Evolutionary conservation across 257 asterid genomes (phyloP).

Genomic region (Solanum arcanum): DNA sequence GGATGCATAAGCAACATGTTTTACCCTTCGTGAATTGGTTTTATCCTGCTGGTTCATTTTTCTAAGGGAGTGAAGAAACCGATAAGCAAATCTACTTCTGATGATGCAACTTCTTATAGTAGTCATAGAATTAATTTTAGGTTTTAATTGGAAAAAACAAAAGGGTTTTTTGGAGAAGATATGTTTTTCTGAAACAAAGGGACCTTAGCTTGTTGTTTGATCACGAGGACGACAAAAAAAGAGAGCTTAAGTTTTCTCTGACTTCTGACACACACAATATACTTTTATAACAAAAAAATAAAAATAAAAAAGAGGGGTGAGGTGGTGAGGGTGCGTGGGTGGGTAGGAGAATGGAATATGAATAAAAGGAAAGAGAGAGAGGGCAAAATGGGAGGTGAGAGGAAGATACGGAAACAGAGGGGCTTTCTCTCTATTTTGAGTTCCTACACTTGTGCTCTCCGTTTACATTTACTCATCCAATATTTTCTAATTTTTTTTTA

Average conservation of each 20-base stretch:
- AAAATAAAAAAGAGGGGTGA: not conserved
- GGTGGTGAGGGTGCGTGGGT: not conserved
- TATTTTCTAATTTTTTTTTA: too few species aligned
- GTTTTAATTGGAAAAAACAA: constrained; percentile 23
- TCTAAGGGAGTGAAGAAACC: constrained; percentile 42
- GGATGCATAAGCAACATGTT: constrained; percentile 52
- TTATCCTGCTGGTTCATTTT: constrained; percentile 14
- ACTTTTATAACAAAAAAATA: constrained; percentile 13
- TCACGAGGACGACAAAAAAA: constrained; percentile 37
- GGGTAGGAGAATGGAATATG: constrained; percentile 27
- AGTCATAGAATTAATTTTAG: constrained; percentile 11
- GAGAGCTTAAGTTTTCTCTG: constrained; percentile 14
- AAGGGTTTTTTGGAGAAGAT: constrained; percentile 1
- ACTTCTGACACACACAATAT: constrained; percentile 40
- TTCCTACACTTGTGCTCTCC: too few species aligned
- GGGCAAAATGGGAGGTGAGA: constrained; percentile 45
- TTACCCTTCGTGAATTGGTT: constrained; percentile 11
- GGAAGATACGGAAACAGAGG: constrained; percentile 9
- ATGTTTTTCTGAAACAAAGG: constrained; percentile 70
- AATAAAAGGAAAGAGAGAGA: not conserved
- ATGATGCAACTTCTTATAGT: constrained; percentile 18
- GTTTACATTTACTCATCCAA: too few species aligned
- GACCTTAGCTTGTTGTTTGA: constrained; percentile 8
- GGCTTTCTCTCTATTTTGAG: too few species aligned
- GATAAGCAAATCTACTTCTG: constrained; percentile 29